Percentiles rank a stretch among this genome's conserved stretches.
Conservation (phyloP, 2,329 filamentous ascomycete genomes). For the Phaeosphaeria sp. region DNA sequence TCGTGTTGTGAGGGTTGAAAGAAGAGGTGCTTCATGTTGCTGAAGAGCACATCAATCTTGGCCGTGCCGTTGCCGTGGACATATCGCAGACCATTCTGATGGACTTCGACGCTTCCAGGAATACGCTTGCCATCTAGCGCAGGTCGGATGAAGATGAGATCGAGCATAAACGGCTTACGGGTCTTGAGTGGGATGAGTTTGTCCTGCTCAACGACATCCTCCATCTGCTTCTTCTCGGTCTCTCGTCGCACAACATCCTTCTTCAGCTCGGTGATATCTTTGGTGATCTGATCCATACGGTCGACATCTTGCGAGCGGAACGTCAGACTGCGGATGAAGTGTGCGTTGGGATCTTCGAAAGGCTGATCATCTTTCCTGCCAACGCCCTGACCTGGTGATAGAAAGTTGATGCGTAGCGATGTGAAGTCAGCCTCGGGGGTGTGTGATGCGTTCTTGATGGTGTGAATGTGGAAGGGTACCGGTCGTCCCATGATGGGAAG, state of each 20-base stretch:
- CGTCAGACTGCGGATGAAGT: conserved; percentile 94
- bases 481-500: conserved; percentile 97
- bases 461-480: conserved; percentile 96
- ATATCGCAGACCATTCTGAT: conserved; percentile 98
- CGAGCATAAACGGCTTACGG: conserved; percentile 85
- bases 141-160: conserved; percentile 94
- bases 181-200: conserved; percentile 95
- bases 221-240: conserved; percentile 99
- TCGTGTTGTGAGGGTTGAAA: conserved; percentile 98
- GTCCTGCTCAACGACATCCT: conserved; percentile 98
- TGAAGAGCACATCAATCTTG: conserved; percentile 92
- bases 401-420: conserved; percentile 94
- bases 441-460: conserved; percentile 98
- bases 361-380: conserved; percentile 97
- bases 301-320: conserved; percentile 90
- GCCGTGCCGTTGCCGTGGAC: conserved; percentile 77
- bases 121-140: conserved; percentile 97
- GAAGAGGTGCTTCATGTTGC: conserved; percentile 97
- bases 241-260: conserved; percentile 90
- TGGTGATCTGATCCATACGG: conserved; percentile 87
- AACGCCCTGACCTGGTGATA: conserved; percentile 96
- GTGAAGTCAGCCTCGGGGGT: conserved; percentile 95
- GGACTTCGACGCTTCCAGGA: conserved; percentile 93
- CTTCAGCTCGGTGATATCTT: conserved; percentile 95
- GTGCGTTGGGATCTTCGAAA: conserved; percentile 93